These are phyloP conservation scores for Gossypium rotundifolium DNA, from an alignment of 345 rosid genomes.

Conservation along the genomic window DNA sequence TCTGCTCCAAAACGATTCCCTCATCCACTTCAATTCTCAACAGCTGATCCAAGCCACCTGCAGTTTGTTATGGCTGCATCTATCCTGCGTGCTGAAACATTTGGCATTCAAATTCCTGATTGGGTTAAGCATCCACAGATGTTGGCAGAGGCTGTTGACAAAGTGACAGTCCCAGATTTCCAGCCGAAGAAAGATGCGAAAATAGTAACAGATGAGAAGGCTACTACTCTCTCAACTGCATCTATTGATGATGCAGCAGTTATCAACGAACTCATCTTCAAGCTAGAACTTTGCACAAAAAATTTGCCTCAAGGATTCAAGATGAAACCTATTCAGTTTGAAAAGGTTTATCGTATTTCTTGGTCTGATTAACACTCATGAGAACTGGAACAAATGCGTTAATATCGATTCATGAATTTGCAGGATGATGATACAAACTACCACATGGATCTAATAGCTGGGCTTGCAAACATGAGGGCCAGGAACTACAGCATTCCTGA, in stretches of 20 bases:
- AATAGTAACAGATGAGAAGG: conserved; percentile 91
- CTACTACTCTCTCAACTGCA: conserved; percentile 62
- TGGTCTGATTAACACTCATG: background rate
- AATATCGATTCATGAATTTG: conserved; percentile 7
- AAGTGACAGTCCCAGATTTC: conserved; percentile 79
- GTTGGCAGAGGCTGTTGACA: conserved; percentile 67
- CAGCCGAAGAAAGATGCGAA: conserved; percentile 75
- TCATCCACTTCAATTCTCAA: conserved; percentile 64
- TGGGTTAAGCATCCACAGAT: conserved; percentile 60
- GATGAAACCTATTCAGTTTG: conserved; percentile 94
- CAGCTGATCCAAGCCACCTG: conserved; percentile 62
- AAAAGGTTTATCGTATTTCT: conserved; percentile 58
- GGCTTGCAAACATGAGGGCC: conserved; percentile 99
- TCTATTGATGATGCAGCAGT: conserved; percentile 81
- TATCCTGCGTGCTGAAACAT: conserved; percentile 84
- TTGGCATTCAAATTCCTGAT: conserved; percentile 78
- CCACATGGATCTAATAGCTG: conserved; percentile 98
- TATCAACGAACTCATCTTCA: conserved; percentile 56
- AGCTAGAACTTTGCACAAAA: conserved; percentile 59
- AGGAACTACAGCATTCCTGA: conserved; percentile 94
- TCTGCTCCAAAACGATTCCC: conserved; percentile 99
- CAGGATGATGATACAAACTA: conserved; percentile 98
- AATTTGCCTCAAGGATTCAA: conserved; percentile 52
- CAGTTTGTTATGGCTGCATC: conserved; percentile 72
- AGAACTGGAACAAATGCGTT: background rate